Evolutionary conservation across 805 yeast genomes (phyloP), one percentile per base, ranked within the genome.

Genomic region (Metschnikowia sp.): DNA sequence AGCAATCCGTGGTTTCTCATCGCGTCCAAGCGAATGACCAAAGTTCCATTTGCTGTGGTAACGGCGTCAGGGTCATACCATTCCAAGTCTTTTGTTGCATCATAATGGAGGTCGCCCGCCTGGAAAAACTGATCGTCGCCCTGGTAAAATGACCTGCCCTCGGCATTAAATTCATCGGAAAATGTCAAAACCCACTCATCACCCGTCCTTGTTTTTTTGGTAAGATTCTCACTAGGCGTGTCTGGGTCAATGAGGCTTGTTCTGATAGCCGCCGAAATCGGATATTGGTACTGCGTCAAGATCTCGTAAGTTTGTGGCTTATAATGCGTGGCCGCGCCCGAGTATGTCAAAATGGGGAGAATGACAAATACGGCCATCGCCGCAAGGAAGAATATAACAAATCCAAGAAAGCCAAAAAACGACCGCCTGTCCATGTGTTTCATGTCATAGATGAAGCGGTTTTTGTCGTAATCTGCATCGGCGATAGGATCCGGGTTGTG

Each of bases 401-500:
- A 54, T 29, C 89, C 88, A 11, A 78, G 32, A 35, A 84, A 59
- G 1, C 89, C 91, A 51, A 79, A 77, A 11, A 74, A 60, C 0
- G 90, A 81, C 54, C 82, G 72, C 58, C 63, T 75, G 64, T 84
- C 90, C 80, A 85, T 73, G 59, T 77, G 64, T 64, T 81, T 86
- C 53, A 86, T 64, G 65, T 86, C 94, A 47, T 81, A 60, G 49
- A 69, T 56, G 56, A 86, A 81, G 55, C 89, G 71, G 62, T 83
- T 79, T 53, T 80, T 84, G 57, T 89, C 96, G 57, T 84, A 82
- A 48, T 83, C 80, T 12, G 96, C 96, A 63, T 94, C 99, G 35
- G 83, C 86, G 28, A 90, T 83, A 10, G 97, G 97, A 64, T 92
- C 97, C 2, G 98, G 98, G 67, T 92, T 94, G 68, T 92, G 98